Evolutionary conservation across 2,329 filamentous ascomycete species (phyloP).

Genomic region (Zymoseptoria pseudotritici): DNA sequence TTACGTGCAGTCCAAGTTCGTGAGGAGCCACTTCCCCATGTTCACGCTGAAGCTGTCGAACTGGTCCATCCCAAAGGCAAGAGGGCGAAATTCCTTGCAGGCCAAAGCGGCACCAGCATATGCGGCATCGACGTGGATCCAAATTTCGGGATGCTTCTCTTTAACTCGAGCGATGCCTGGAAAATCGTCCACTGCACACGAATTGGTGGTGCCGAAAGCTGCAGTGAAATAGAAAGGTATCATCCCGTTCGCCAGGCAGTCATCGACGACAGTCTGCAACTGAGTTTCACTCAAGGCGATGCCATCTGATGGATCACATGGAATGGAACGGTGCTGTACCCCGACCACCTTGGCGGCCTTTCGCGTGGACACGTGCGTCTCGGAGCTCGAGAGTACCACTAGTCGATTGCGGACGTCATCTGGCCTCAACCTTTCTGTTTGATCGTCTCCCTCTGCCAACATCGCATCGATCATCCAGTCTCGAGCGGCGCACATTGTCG

Average conservation of each 20-base stretch:
- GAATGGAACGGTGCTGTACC: not conserved
- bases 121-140: not conserved
- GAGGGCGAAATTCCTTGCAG: not conserved
- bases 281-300: not conserved
- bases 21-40: not conserved
- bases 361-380: not conserved
- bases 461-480: not conserved
- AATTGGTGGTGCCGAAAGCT: not conserved
- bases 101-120: not conserved
- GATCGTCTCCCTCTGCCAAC: not conserved
- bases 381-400: not conserved
- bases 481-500: not conserved
- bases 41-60: not conserved
- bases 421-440: not conserved
- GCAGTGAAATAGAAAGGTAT: not conserved
- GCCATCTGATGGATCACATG: not conserved
- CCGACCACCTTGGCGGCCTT: not conserved
- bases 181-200: not conserved
- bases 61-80: not conserved
- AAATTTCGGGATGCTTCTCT: not conserved
- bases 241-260: not conserved
- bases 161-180: not conserved
- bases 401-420: not conserved
- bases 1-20: not conserved
- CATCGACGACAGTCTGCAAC: not conserved